A percentile compares a stretch with the other conserved stretches of the same genome.
phyloP scores from a whole-genome alignment of 2,329 filamentous ascomycete species.

The Byssoonygena ceratinophila region DNA sequence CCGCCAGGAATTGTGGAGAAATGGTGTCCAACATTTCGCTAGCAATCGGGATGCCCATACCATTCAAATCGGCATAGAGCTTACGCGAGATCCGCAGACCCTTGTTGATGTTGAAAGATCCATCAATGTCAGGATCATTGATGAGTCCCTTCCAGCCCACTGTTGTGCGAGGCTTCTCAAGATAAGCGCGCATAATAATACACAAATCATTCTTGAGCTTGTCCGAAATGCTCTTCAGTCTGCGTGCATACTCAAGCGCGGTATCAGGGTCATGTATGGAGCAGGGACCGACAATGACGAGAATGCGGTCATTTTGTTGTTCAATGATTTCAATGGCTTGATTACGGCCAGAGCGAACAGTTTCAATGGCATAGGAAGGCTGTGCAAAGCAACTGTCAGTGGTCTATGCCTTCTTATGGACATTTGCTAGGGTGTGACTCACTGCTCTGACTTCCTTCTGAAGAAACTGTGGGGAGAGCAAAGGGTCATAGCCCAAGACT shows the following conservation, averaged over 20 bases:
- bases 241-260: constrained; percentile 77
- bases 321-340: constrained; percentile 66
- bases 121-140: constrained; percentile 96
- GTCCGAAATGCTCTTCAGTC: constrained; percentile 64
- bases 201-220: constrained; percentile 74
- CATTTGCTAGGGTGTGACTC: constrained; percentile 39
- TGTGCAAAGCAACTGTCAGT: constrained; percentile 16
- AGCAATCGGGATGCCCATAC: constrained; percentile 82
- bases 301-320: constrained; percentile 65
- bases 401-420: background rate
- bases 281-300: constrained; percentile 92
- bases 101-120: constrained; percentile 98
- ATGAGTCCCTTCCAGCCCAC: constrained; percentile 99
- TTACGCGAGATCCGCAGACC: constrained; percentile 83
- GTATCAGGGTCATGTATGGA: constrained; percentile 88
- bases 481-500: constrained; percentile 90
- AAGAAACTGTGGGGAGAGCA: constrained; percentile 81
- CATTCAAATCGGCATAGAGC: constrained; percentile 84
- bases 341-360: constrained; percentile 36
- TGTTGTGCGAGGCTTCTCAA: constrained; percentile 96
- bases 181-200: constrained; percentile 96
- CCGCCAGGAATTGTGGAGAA: constrained; percentile 92
- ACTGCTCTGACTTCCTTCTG: constrained; percentile 67
- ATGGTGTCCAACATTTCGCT: constrained; percentile 99
- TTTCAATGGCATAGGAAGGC: constrained; percentile 32